Evolutionary conservation across 495 filamentous ascomycete genomes (phyloP).

Genomic region (Neurospora tetraspora): DNA sequence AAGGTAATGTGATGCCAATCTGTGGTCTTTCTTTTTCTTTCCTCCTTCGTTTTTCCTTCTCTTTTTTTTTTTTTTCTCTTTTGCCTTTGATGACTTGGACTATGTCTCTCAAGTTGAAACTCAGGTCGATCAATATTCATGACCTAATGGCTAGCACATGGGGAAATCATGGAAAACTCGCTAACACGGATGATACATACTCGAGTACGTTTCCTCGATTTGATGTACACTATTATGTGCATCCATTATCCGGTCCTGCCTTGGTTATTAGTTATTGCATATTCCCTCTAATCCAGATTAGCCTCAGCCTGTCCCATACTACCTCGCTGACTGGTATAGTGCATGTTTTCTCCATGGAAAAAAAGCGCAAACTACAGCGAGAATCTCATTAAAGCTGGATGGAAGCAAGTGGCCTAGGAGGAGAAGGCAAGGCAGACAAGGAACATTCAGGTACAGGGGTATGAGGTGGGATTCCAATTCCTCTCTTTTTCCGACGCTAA

Average conservation of each 20-base stretch:
- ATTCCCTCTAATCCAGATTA: not conserved
- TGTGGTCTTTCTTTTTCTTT: not conserved
- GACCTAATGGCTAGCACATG: not conserved
- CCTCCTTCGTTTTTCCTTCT: too few relatives aligned
- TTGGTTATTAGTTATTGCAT: not conserved
- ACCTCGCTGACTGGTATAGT: not conserved
- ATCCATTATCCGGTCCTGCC: not conserved
- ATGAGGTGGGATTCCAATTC: not conserved
- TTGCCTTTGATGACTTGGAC: not conserved
- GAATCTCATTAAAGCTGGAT: not conserved
- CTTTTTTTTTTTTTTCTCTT: not conserved
- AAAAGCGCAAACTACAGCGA: not conserved
- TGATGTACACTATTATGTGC: not conserved
- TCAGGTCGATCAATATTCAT: not conserved
- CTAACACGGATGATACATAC: not conserved
- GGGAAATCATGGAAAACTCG: not conserved
- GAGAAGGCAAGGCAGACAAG: not conserved
- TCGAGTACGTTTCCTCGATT: not conserved
- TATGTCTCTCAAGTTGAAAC: not conserved
- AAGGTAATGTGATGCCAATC: not conserved
- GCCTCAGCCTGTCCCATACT: not conserved
- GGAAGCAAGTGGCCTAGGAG: not conserved
- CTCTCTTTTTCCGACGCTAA: not conserved
- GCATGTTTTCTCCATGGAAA: not conserved
- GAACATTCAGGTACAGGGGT: not conserved